Conservation (phyloP, 148 eudicot species). For the Dianthus caryophyllus region DNA sequence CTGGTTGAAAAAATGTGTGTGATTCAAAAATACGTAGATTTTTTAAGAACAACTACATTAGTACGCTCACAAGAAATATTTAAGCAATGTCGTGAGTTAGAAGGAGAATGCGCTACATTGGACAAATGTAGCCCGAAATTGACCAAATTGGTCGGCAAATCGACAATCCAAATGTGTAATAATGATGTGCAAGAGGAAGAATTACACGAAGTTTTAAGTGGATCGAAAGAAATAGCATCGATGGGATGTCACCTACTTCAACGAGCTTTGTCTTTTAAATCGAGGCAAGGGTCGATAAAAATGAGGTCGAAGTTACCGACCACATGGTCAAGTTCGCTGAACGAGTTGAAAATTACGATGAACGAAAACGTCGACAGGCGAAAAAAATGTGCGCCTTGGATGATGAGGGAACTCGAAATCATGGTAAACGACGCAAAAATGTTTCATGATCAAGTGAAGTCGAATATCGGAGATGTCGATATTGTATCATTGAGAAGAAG, state of each 20-base stretch:
- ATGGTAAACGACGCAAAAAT: slow-evolving; percentile 13
- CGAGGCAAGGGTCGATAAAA: slow-evolving; percentile 23
- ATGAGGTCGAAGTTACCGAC: slow-evolving; percentile 23
- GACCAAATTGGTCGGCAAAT: slow-evolving; percentile 11
- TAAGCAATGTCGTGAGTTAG: slow-evolving; percentile 14
- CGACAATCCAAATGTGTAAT: not conserved
- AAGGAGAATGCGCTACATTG: slow-evolving; percentile 16
- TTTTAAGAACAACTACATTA: slow-evolving; percentile 7
- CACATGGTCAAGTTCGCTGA: slow-evolving; percentile 24
- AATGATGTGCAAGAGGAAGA: slow-evolving; percentile 10
- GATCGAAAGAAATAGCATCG: slow-evolving; percentile 28
- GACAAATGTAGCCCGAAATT: slow-evolving; percentile 25
- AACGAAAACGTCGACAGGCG: slow-evolving; percentile 13
- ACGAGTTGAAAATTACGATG: slow-evolving; percentile 10
- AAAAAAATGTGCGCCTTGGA: slow-evolving; percentile 24
- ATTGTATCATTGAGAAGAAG: slow-evolving; percentile 16
- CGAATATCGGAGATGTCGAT: not conserved
- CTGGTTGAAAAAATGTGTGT: slow-evolving; percentile 26
- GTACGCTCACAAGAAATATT: slow-evolving; percentile 13
- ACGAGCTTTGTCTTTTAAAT: slow-evolving; percentile 31
- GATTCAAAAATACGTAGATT: slow-evolving; percentile 16
- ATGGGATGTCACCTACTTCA: slow-evolving; percentile 28
- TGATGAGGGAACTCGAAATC: slow-evolving; percentile 30
- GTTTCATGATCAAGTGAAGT: slow-evolving; percentile 21
- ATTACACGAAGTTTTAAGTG: slow-evolving; percentile 24